Evolutionary conservation across 1,139 yeast species (phyloP).

Genomic region (Blastobotrys illinoisensis): DNA sequence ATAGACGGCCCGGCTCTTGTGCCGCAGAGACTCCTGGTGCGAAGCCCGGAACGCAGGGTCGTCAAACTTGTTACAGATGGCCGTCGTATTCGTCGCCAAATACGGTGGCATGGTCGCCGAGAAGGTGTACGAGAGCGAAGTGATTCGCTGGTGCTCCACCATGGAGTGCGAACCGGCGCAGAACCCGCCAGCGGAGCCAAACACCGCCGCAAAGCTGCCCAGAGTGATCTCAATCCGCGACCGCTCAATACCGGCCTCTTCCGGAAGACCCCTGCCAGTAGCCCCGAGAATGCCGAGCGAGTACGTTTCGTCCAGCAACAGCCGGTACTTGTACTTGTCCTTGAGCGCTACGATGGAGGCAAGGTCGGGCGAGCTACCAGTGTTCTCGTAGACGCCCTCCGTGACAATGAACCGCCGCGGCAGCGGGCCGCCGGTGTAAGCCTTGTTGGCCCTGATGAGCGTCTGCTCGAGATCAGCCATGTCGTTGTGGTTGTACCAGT

Average conservation of each 20-base stretch:
- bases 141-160: conserved; percentile 89
- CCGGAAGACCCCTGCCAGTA: conserved; percentile 81
- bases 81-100: conserved; percentile 68
- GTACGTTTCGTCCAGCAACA: conserved; percentile 79
- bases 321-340: conserved; percentile 73
- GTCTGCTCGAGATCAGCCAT: conserved; percentile 72
- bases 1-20: conserved; percentile 36
- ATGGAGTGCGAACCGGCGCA: conserved; percentile 81
- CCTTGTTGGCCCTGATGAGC: conserved; percentile 55
- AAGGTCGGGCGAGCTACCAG: conserved; percentile 77
- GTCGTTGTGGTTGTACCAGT: conserved; percentile 78
- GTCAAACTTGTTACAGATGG: conserved; percentile 42
- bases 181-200: conserved; percentile 93
- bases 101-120: conserved; percentile 95
- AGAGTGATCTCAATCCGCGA: conserved; percentile 72
- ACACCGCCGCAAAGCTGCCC: conserved; percentile 77
- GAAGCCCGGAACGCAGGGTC: conserved; percentile 26
- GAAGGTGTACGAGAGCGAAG: conserved; percentile 84
- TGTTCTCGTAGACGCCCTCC: conserved; percentile 78
- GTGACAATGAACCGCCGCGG: conserved; percentile 87
- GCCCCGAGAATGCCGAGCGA: conserved; percentile 83
- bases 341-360: conserved; percentile 68
- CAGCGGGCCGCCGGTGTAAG: conserved; percentile 50
- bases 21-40: conserved; percentile 33
- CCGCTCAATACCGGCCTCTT: conserved; percentile 57